Evolutionary conservation across 2,329 filamentous ascomycete species (phyloP).

Genomic region (Fusarium solani-melongenae): DNA sequence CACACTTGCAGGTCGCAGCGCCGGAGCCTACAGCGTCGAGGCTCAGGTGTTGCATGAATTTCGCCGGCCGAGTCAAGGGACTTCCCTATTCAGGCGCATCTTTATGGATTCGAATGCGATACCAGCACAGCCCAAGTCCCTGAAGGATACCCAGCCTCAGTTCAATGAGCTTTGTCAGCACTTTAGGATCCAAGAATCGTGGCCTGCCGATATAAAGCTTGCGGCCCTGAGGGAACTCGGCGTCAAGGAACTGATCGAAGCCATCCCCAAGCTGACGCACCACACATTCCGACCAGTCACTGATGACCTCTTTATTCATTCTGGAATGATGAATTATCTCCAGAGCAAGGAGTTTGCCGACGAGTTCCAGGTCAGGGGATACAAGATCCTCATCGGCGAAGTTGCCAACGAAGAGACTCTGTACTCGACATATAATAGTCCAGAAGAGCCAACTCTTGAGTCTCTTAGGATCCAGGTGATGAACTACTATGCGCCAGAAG

Average conservation of each 20-base stretch:
- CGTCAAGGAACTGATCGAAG: constrained; percentile 46
- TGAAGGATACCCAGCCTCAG: constrained; percentile 51
- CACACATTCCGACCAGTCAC: constrained; percentile 60
- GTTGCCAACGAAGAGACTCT: constrained; percentile 57
- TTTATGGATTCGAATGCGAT: constrained; percentile 60
- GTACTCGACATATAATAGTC: constrained; percentile 54
- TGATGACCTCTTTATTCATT: constrained; percentile 53
- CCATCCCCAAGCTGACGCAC: constrained; percentile 51
- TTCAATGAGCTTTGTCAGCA: constrained; percentile 56
- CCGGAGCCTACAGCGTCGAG: constrained; percentile 56
- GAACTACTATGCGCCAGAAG: constrained; percentile 56
- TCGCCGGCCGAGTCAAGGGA: constrained; percentile 26
- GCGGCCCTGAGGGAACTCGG: constrained; percentile 46
- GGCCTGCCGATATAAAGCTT: constrained; percentile 46
- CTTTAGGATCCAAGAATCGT: constrained; percentile 43
- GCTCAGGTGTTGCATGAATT: constrained; percentile 54
- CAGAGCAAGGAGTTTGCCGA: constrained; percentile 50
- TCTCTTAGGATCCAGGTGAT: constrained; percentile 51
- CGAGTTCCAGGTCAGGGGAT: constrained; percentile 48
- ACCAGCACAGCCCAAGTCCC: constrained; percentile 55
- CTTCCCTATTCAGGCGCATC: constrained; percentile 49
- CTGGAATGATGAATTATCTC: constrained; percentile 53
- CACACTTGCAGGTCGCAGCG: constrained; percentile 56
- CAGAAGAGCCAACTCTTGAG: constrained; percentile 45
- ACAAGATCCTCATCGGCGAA: constrained; percentile 55